These are phyloP conservation scores for Exidia glandulosa DNA, from an alignment of 768 basidiomycete genomes.

Conservation along the genomic window DNA sequence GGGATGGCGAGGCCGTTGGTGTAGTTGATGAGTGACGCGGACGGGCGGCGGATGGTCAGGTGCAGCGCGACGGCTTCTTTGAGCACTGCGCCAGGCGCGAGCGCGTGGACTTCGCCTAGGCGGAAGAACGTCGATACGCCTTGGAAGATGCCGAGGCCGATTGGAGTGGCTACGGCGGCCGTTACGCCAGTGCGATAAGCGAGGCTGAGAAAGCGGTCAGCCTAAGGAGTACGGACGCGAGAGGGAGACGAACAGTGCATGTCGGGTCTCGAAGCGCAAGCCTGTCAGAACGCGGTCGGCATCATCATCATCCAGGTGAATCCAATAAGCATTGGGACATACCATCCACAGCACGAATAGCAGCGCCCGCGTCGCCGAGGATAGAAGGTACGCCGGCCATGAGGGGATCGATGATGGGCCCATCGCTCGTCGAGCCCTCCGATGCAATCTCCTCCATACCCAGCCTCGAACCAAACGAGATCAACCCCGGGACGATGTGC, in stretches of 20 bases:
- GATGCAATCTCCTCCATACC: constrained; percentile 56
- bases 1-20: constrained; percentile 71
- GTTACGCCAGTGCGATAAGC: constrained; percentile 72
- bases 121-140: constrained; percentile 58
- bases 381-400: constrained; percentile 22
- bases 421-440: constrained; percentile 65
- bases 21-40: constrained; percentile 19
- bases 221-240: not conserved
- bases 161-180: constrained; percentile 50
- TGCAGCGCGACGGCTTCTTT: constrained; percentile 57
- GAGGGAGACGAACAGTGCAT: constrained; percentile 19
- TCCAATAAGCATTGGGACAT: not conserved
- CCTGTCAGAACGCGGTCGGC: not conserved
- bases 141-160: constrained; percentile 39
- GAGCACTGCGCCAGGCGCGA: constrained; percentile 56
- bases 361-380: constrained; percentile 22
- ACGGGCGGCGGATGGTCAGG: constrained; percentile 26
- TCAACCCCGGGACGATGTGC: constrained; percentile 49
- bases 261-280: constrained; percentile 22
- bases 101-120: constrained; percentile 43
- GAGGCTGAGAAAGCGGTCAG: constrained; percentile 31
- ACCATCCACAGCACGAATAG: constrained; percentile 49
- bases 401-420: constrained; percentile 46
- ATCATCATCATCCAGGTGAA: not conserved
- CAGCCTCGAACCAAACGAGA: constrained; percentile 53